A percentile compares a stretch with the other conserved stretches of the same genome.
phyloP scores from a whole-genome alignment of 1,284 basidiomycete species.

The Puccinia sorghi region DNA sequence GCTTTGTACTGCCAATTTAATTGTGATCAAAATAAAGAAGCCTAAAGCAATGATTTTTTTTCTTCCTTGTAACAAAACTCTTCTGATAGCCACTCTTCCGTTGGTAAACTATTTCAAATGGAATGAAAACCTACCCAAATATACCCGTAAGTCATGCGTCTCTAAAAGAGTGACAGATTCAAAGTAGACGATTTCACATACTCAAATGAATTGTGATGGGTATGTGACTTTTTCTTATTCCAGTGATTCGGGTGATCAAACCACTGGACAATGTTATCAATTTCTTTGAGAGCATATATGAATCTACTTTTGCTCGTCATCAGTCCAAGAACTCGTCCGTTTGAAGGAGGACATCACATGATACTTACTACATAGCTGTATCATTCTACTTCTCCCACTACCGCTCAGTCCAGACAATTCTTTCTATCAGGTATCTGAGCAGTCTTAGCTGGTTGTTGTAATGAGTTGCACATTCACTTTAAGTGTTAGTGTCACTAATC shows the following conservation, averaged over 20 bases:
- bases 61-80: background rate
- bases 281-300: conserved; percentile 35
- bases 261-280: conserved; percentile 33
- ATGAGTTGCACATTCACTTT: no score
- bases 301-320: conserved; percentile 31
- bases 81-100: conserved; percentile 15
- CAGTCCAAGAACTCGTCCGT: conserved; percentile 22
- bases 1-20: background rate
- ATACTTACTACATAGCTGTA: no score
- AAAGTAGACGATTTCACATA: background rate
- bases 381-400: no score
- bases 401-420: no score
- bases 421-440: no score
- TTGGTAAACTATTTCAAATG: conserved; percentile 44
- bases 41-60: background rate
- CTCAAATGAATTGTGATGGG: background rate
- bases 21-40: background rate
- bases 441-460: no score
- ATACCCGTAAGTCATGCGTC: conserved; percentile 23
- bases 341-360: background rate
- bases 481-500: no score
- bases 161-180: background rate
- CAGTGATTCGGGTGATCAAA: conserved; percentile 27
- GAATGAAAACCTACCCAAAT: conserved; percentile 39
- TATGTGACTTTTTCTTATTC: background rate